These are phyloP conservation scores for Protomyces gravidus DNA, from an alignment of 1,139 yeast species.

Conservation along the genomic window DNA sequence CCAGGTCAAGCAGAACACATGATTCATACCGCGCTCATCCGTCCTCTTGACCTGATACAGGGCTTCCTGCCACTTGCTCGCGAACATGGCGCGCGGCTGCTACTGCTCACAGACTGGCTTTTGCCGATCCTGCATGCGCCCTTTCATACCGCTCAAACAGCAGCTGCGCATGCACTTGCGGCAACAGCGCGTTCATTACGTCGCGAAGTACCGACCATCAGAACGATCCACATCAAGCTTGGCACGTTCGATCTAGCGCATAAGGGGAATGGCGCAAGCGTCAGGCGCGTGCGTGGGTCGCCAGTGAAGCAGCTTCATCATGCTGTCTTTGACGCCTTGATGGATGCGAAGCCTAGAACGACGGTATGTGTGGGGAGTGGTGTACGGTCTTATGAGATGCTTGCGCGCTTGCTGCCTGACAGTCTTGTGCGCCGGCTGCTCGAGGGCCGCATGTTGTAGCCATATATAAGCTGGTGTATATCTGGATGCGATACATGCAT, in stretches of 20 bases:
- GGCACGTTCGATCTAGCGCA: slow-evolving; percentile 27
- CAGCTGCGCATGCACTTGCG: slow-evolving; percentile 15
- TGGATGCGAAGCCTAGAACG: slow-evolving; percentile 4
- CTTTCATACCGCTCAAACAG: slow-evolving; percentile 11
- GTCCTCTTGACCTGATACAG: slow-evolving; percentile 20
- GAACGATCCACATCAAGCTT: slow-evolving; percentile 14
- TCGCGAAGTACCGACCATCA: slow-evolving; percentile 21
- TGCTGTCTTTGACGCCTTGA: slow-evolving; percentile 24
- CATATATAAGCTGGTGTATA: too few species aligned
- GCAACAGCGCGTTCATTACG: slow-evolving; percentile 9
- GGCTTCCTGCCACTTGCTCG: slow-evolving; percentile 17
- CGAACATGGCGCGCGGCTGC: slow-evolving; percentile 20
- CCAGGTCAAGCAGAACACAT: slow-evolving; percentile 11
- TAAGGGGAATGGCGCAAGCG: slow-evolving; percentile 18
- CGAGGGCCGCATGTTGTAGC: neutral
- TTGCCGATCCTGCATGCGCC: slow-evolving; percentile 21
- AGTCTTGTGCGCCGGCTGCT: slow-evolving; percentile 8
- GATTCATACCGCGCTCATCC: neutral
- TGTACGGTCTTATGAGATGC: slow-evolving; percentile 9
- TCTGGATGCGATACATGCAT: too few species aligned
- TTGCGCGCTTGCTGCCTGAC: slow-evolving; percentile 18
- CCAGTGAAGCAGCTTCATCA: slow-evolving; percentile 22
- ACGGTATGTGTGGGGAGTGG: slow-evolving; percentile 15
- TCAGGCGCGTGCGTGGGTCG: slow-evolving; percentile 18
- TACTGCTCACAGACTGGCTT: slow-evolving; percentile 25